Base-by-base conservation (phyloP, 305 asterid species). In the Fraxinus platypoda region DNA sequence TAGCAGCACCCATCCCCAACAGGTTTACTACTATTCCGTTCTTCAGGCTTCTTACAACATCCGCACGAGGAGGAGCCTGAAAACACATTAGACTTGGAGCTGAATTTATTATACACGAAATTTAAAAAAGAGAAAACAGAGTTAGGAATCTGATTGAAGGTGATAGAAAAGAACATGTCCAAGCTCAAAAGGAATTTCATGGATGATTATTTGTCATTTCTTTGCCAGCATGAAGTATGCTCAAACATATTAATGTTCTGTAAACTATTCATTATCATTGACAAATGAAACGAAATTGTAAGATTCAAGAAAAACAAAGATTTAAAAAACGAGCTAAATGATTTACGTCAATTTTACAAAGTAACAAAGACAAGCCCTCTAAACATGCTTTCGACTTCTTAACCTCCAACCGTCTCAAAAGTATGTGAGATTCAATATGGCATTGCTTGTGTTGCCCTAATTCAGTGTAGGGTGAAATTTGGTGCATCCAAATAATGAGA, bases 61-160 rank as follows among this genome's bases (percentile, higher is more conserved):
- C 99, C 0, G 97, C 97, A 13, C 99, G 97, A 73, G 98, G 98
- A 84, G 99, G 98, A 17, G 99, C 99, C 99, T 96, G 92, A 80
- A 87, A 88, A 72, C 28, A 86, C 23, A 41, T 73, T 78, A 30
- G 19, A 31, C 19, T 66, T 75, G 46, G 19, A 35, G 72, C 38
- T 33, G 23, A 49, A 23, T 79, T 30, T 26, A 84, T 23, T 3
- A 34, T 49, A 82, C 34, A 37, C 3, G 26, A 80, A 17, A 73
- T 11, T 62, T 2, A 11, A 2, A 64, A 64, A 64, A 59, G 4
- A 19, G 23, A 59, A 21, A 19, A 8, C 68, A 2, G 26, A 59
- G 26, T 59, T 25, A 12, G 7, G 9, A 9, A 3, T 64, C n/a
- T 25, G 73, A 19, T 21, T 21, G 30, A 59, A 59, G 70, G 11